Evolutionary conservation across 2,329 filamentous ascomycete species (phyloP).

Genomic region (Arthrinium phaeospermum): DNA sequence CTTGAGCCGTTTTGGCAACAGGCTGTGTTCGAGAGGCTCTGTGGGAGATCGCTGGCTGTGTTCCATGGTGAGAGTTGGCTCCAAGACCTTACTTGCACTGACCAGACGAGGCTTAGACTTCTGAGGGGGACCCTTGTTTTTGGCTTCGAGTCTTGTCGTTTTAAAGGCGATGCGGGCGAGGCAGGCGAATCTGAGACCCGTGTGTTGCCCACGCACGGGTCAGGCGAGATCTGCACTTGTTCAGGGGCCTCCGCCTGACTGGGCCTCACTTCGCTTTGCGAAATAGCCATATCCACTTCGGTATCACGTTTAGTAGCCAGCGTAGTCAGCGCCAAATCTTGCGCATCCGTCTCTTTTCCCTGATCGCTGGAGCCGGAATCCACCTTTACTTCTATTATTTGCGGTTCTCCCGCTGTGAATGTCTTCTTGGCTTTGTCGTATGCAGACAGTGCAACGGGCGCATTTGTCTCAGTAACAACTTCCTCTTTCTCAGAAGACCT

Average conservation of each 20-base stretch:
- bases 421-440: not conserved
- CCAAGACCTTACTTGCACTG: not conserved
- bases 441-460: not conserved
- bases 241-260: constrained; percentile 6
- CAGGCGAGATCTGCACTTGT: constrained; percentile 12
- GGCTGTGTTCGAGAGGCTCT: not conserved
- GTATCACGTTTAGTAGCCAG: constrained; percentile 4
- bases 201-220: not conserved
- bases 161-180: not conserved
- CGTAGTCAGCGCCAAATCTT: constrained; percentile 11
- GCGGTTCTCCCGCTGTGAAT: not conserved
- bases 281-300: constrained; percentile 13
- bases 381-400: constrained; percentile 1
- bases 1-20: not conserved
- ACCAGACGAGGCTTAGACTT: constrained; percentile 8
- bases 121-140: not conserved
- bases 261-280: constrained; percentile 1
- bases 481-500: not conserved
- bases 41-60: not conserved
- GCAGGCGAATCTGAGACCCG: not conserved
- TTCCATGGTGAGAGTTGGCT: constrained; percentile 3
- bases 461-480: not conserved
- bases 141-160: not conserved
- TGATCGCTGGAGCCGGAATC: not conserved
- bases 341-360: not conserved